These are phyloP conservation scores for Nelumbo lutea DNA, from an alignment of 164 flowering plant species.

Conservation along the genomic window DNA sequence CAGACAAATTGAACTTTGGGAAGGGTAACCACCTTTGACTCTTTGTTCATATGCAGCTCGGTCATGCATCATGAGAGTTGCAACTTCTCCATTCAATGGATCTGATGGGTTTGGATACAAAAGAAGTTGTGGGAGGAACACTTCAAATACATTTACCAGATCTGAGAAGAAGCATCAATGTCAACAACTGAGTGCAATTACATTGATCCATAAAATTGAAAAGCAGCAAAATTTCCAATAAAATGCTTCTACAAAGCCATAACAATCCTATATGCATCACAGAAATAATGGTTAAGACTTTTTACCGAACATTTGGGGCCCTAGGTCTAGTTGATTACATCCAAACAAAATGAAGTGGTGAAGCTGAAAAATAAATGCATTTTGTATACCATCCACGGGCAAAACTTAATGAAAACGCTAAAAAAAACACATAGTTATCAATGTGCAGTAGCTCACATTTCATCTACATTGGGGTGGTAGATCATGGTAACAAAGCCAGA, in stretches of 20 bases:
- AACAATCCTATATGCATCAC: too few species aligned
- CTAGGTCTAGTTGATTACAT: constrained; percentile 3
- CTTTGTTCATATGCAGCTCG: constrained; percentile 32
- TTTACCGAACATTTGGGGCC: constrained; percentile 4
- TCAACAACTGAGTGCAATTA: neutral
- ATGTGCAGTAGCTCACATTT: constrained; percentile 44
- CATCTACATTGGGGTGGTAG: constrained; percentile 39
- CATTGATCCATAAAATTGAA: neutral
- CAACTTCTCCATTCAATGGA: constrained; percentile 46
- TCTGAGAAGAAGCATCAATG: constrained; percentile 20
- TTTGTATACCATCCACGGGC: neutral
- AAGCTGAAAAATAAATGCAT: neutral
- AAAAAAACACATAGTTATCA: neutral
- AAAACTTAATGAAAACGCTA: neutral
- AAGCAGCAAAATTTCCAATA: neutral
- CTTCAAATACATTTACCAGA: constrained; percentile 43
- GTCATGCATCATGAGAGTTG: constrained; percentile 41
- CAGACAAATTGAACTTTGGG: neutral
- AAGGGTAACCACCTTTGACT: constrained; percentile 31
- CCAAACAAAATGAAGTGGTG: neutral
- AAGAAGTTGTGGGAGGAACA: constrained; percentile 45
- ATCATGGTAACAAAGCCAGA: constrained; percentile 61
- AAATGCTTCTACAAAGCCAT: too few species aligned
- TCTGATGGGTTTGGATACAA: constrained; percentile 44
- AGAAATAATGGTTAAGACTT: neutral